Conservation (phyloP, 1,284 basidiomycete species). For the Ganoderma boninense region DNA sequence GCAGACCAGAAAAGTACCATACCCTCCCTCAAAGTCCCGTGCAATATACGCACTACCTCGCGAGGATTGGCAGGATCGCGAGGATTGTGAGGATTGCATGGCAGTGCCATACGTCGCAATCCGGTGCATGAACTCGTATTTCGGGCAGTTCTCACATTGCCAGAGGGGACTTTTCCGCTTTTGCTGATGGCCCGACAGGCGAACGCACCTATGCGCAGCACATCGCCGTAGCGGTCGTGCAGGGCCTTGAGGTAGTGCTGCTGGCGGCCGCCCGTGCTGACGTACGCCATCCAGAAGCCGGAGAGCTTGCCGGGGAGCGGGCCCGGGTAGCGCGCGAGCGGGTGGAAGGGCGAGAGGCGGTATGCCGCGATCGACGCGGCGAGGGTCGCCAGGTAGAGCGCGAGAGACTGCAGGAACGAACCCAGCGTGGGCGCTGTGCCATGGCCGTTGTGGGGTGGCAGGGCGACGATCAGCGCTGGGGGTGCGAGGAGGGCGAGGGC, state of each 20-base stretch:
- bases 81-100: too few species aligned
- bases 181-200: too few species aligned
- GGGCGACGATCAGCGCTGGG: neutral
- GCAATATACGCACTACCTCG: too few species aligned
- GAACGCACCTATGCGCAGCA: slow-evolving; percentile 38
- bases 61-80: too few species aligned
- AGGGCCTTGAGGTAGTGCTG: slow-evolving; percentile 34
- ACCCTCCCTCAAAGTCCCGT: too few species aligned
- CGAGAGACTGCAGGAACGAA: neutral
- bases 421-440: neutral
- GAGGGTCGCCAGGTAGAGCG: slow-evolving; percentile 17
- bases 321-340: slow-evolving; percentile 33
- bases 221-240: slow-evolving; percentile 38
- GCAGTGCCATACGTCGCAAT: too few species aligned
- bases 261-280: slow-evolving; percentile 31
- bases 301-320: slow-evolving; percentile 36
- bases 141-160: too few species aligned
- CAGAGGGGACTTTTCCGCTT: too few species aligned
- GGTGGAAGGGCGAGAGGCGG: slow-evolving; percentile 40
- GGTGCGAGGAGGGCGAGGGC: neutral
- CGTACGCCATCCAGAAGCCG: slow-evolving; percentile 31
- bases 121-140: too few species aligned
- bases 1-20: too few species aligned
- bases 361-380: slow-evolving; percentile 34
- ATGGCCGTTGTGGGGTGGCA: neutral